Base-by-base conservation (phyloP, 345 rosid species). In the Gossypium australe region DNA sequence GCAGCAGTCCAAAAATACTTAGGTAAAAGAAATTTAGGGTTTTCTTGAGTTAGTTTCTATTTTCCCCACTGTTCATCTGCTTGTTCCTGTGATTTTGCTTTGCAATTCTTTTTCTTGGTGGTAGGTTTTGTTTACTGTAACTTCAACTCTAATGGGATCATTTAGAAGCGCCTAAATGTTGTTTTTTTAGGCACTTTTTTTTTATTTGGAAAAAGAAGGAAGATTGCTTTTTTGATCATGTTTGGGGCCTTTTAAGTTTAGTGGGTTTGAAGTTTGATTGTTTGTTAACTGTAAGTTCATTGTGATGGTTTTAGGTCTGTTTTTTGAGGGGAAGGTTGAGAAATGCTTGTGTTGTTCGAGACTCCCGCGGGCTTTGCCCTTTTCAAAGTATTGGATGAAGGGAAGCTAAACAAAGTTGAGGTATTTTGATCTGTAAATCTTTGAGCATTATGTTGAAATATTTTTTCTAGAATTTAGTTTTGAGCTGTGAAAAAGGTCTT, bases 291-390 rank as follows among this genome's bases (percentile, higher is more conserved):
- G 10, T 45, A 17, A 16, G 24, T 49, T 68, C 4, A 16, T 52
- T 7, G 24, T 53, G 71, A 60, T 75, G 96, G 20, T 55, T 57
- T 18, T 7, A 68, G 68, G 57, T 67, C 41, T 61, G 22, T 1
- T 24, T 3, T 55, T 52, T 52, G 2, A 6, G 56, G 56, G 65
- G 47, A 65, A 53, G 34, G 16, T 74, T 67, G 56, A 78, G 79
- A 75, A 73, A 91, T 89, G 97, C 78, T 85, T 25, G 89, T 89
- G 43, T 59, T 91, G 70, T 88, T 91, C 44, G 92, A 88, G 82
- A 89, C 97, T 8, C 91, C 92, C 0, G 97, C 90, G 53, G 94
- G 97, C 48, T 88, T 86, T 60, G 92, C 92, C 81, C 89, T 89
- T 38, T 89, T 91, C 65, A 91, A 89, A 80, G 90, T 91, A 16